These are phyloP conservation scores for Sporormia fimetaria DNA, from an alignment of 495 filamentous ascomycete genomes.

Conservation along the genomic window DNA sequence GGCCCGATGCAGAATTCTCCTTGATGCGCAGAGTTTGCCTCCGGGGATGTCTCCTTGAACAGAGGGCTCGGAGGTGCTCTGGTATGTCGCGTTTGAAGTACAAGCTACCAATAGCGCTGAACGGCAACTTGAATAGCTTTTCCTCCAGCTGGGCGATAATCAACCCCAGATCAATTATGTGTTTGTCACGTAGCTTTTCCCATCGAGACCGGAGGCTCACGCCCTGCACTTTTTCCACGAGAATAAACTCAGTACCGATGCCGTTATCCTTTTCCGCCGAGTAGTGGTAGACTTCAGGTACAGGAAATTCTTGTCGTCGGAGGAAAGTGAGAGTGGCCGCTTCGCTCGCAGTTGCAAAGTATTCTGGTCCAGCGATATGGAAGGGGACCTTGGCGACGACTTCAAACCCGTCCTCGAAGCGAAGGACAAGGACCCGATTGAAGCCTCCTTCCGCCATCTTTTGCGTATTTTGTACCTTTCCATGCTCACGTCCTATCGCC, in stretches of 20 bases:
- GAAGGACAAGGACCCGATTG: too few species aligned
- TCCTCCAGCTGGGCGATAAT: too few species aligned
- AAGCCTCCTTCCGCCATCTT: too few species aligned
- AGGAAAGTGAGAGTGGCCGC: conserved; percentile 6
- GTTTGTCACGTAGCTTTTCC: too few species aligned
- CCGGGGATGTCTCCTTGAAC: conserved; percentile 7
- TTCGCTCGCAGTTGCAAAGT: conserved; percentile 5
- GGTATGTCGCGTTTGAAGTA: conserved; percentile 31
- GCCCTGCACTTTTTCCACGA: conserved; percentile 2
- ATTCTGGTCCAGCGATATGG: conserved; percentile 2
- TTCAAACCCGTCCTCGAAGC: too few species aligned
- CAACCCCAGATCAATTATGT: too few species aligned
- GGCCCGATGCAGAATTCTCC: conserved; percentile 34
- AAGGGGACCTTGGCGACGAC: too few species aligned
- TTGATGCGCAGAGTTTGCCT: conserved; percentile 21
- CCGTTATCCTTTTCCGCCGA: conserved; percentile 1
- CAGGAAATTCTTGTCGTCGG: conserved; percentile 1
- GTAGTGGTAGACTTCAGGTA: conserved; percentile 7
- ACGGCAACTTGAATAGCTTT: conserved; percentile 28
- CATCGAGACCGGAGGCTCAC: conserved; percentile 10
- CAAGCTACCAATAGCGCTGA: conserved; percentile 33
- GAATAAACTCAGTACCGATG: conserved; percentile 7
- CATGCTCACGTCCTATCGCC: too few species aligned
- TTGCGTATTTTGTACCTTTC: too few species aligned
- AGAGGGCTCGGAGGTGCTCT: conserved; percentile 11